Conservation (phyloP, 805 yeast species). For the Suhomyces emberorum region DNA sequence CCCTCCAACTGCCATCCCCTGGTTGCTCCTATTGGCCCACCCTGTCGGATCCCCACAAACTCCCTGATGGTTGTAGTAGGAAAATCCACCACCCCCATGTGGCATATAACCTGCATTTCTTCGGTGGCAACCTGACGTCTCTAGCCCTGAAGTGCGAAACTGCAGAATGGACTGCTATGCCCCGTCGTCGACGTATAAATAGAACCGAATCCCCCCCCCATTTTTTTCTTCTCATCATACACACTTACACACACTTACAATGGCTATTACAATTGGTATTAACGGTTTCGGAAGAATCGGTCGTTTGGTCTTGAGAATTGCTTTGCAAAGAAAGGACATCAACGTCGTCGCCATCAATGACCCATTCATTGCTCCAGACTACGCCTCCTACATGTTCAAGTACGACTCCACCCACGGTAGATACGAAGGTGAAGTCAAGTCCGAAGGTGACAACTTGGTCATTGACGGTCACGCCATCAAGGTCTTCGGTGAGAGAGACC, state of each 20-base stretch:
- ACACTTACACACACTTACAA: slow-evolving; percentile 7
- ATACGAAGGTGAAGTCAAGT: slow-evolving; percentile 27
- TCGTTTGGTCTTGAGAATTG: slow-evolving; percentile 33
- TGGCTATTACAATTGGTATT: slow-evolving; percentile 30
- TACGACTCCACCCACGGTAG: slow-evolving; percentile 37
- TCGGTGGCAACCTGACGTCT: background rate
- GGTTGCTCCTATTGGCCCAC: no score
- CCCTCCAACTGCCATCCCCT: no score
- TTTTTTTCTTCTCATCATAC: background rate
- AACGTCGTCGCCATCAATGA: slow-evolving; percentile 32
- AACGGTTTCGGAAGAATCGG: slow-evolving; percentile 38
- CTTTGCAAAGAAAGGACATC: slow-evolving; percentile 30
- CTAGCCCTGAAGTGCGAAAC: no score
- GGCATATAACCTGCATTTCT: background rate
- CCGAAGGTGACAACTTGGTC: slow-evolving; percentile 22
- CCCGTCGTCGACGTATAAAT: slow-evolving; percentile 8
- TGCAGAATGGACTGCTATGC: slow-evolving; percentile 6
- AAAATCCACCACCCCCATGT: background rate
- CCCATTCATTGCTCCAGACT: slow-evolving; percentile 34
- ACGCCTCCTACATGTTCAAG: slow-evolving; percentile 36
- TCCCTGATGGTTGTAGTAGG: no score
- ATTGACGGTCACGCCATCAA: slow-evolving; percentile 27
- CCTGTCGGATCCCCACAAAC: no score
- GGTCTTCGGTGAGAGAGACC: slow-evolving; percentile 35
- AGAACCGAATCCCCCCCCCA: background rate